Base-by-base conservation (phyloP, 2,329 filamentous ascomycete genomes). In the Chaetomiaceae sp. region DNA sequence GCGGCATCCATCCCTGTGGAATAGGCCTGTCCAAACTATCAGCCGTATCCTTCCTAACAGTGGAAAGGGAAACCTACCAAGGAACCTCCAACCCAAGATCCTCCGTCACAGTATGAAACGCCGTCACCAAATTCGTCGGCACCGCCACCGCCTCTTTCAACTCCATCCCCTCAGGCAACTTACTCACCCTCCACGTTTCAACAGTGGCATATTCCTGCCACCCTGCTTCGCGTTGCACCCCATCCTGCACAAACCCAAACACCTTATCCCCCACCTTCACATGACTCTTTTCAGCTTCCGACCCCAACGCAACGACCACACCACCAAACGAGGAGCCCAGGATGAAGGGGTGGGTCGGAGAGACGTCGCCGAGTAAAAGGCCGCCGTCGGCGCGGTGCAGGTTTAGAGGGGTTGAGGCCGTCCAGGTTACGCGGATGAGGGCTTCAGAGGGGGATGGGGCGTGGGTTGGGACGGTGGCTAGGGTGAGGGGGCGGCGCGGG, bases 361-460 rank as follows among this genome's bases (percentile, higher is more conserved):
- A 9, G n/a, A 12, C 7, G 37, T 69, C 14, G 25, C 14, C 61
- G 11, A 83, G 72, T 12, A 83, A 64, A 0, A 85, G 69, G 0
- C 79, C 80, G 33, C 82, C 81, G 60, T 84, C 81, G 40, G 80
- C 78, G 54, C 81, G 76, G 66, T 85, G 83, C 6, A 85, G 69
- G 59, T 85, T 81, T 0, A 85, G 69, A 0, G 83, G 83, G 1
- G 79, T 81, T 1, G 81, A 83, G 2, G 80, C 75, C 2, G 80
- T 82, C 78, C 79, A 85, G 53, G 76, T 69, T 9, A 81, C 76
- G 23, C 71, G 74, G 37, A 85, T 67, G 15, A 76, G 72, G 31
- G 83, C 74, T 65, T 85, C 76, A 33, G 75, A 72, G 1, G 65
- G 62, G 1, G 59, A 55, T 0, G 76, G 75, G 5, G 64, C 47